phyloP scores from a whole-genome alignment of 331 rosid genomes.

The Telfairia occidentalis region DNA sequence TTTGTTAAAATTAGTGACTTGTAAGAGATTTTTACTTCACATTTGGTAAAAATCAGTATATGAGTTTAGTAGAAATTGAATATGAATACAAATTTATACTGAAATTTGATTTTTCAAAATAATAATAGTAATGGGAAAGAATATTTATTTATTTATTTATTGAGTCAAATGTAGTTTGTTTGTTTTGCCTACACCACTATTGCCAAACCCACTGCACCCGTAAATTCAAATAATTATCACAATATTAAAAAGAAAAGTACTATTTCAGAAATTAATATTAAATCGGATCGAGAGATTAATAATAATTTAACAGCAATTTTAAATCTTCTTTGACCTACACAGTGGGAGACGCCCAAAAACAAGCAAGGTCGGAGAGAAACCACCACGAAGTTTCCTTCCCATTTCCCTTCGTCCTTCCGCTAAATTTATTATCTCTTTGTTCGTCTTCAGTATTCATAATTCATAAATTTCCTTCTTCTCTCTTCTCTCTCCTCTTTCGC shows the following conservation, averaged over 20 bases:
- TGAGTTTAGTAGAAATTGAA: too few relatives aligned
- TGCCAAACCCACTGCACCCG: not conserved
- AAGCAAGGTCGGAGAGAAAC: not conserved
- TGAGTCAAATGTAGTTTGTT: not conserved
- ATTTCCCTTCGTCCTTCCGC: not conserved
- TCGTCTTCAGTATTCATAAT: not conserved
- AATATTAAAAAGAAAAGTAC: not conserved
- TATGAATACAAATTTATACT: too few relatives aligned
- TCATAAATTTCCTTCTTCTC: not conserved
- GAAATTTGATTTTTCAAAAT: too few relatives aligned
- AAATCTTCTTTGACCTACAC: not conserved
- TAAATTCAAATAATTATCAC: not conserved
- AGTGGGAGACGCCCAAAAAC: not conserved
- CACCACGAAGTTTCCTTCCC: not conserved
- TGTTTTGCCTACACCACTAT: conserved; percentile 8
- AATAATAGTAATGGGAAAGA: too few relatives aligned
- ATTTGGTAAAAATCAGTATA: too few relatives aligned
- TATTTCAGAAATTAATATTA: not conserved
- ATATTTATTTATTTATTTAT: too few relatives aligned
- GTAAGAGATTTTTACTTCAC: too few relatives aligned
- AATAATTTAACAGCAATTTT: not conserved
- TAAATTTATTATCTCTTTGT: not conserved
- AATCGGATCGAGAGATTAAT: not conserved
- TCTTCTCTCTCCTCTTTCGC: not conserved
- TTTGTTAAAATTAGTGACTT: too few relatives aligned